Evolutionary conservation across 192 early-diverging fungal genomes (phyloP), one percentile per base, ranked within the genome.

Genomic region (Linnemannia exigua): DNA sequence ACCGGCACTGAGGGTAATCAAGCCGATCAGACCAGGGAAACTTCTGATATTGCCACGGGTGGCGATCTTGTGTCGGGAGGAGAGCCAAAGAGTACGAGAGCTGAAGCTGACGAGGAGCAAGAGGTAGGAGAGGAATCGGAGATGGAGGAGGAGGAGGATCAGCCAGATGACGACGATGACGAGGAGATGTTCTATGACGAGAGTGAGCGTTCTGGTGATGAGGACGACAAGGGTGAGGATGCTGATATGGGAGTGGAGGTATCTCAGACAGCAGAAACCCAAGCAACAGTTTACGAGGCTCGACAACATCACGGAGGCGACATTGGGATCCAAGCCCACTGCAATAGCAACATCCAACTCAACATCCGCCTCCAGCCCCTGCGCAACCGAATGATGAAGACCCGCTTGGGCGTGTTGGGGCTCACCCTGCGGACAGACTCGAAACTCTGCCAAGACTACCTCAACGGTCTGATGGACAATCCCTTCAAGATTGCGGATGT

Each of bases 361-460:
- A 11, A 20, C 28, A 8, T 4, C 19, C 44, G n/a, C 3, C 67
- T 77, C 6, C 31, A 47, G 1, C 76, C 44, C 16, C 44, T 25
- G 28, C 76, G 76, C 11, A 46, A 47, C 38, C 44, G 50, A 28
- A 41, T 77, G 20, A 17, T 77, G 16, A 12, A 66, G 1, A 77
- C 76, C 28, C 66, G 44, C 15, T 48, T 77, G 33, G 36, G 12
- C 9, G 36, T 77, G n/a, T 14, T 48, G 1, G 67, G 76, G 25
- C 47, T 77, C 20, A 28, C 51, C 15, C 58, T 70, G 20, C 76
- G 76, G 17, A 25, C 1, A 5, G 76, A 77, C n/a, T 77, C 76
- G 11, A 77, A 77, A 48, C 67, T 77, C 28, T 70, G 76, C 37
- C 66, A 67, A 12, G 38, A 44, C 3, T 77, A 77, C 8, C 67